Base-by-base conservation (phyloP, 1,139 yeast species). In the Yamadazyma sp. region DNA sequence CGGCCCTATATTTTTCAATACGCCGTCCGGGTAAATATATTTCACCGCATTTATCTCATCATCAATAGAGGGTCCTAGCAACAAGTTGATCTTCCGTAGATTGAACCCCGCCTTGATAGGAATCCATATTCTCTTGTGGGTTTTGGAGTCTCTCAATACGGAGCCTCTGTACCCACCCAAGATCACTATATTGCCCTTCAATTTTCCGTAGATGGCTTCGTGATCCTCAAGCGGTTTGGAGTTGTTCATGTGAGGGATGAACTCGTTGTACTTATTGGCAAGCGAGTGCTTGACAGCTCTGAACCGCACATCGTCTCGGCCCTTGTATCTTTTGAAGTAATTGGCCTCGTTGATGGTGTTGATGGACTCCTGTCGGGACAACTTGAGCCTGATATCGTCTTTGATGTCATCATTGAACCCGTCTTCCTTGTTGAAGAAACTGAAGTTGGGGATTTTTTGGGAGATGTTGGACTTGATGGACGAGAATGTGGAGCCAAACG, bases 121-220 rank as follows among this genome's bases (percentile, higher is more conserved):
- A 25, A 89, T 78, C 97, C 97, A 89, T 1, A 86, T 77, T 37
- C 92, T 68, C 44, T 82, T 77, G 14, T 70, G 64, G 0, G 95
- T 83, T 25, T 68, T 69, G 0, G 77, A 55, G 52, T 87, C 94
- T 34, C 94, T 61, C 40, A 89, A 61, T n/a, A 84, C 76, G 22
- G 89, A 81, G 1, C 97, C 97, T 52, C 97, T 69, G 59, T 86
- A 89, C 0, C 97, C 97, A 3, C 97, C 96, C 61, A 89, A 46
- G 1, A 89, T 69, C 1, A 89, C 79, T 1, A 89, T 73, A 52
- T 88, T 88, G 3, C 96, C 96, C 15, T 78, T 81, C 2, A 87
- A 54, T 23, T 76, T 75, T 34, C 56, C 56, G 50, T 55, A 70
- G 38, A 62, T 60, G 11, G 61, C 47, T 37, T 70, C 75, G 45